phyloP scores from a whole-genome alignment of 805 yeast species.

The Ogataea paradorogensis region DNA sequence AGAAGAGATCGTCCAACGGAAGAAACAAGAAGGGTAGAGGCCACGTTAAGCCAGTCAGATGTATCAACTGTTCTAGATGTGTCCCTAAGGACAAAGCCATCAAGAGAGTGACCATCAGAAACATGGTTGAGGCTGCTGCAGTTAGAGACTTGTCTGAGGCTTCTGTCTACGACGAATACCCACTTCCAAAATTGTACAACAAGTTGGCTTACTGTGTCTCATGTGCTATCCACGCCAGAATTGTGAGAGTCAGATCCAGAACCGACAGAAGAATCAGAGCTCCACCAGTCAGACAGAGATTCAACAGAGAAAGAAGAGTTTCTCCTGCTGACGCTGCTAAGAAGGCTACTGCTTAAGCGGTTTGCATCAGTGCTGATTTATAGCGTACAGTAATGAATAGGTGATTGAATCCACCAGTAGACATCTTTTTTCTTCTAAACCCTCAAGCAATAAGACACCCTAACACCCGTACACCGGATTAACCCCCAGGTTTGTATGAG shows the following conservation, averaged over 20 bases:
- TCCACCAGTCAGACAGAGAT: conserved; percentile 99
- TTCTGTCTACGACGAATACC: conserved; percentile 98
- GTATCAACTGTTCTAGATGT: conserved; percentile 99
- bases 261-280: conserved; percentile 97
- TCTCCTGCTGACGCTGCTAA: conserved; percentile 97
- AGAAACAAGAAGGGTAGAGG: conserved; percentile 99
- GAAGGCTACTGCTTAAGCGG: conserved; percentile 54
- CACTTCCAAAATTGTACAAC: conserved; percentile 99
- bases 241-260: conserved; percentile 99
- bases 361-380: conserved; percentile 5
- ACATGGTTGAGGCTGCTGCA: conserved; percentile 99
- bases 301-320: conserved; percentile 93
- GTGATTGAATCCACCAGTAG: conserved; percentile 3
- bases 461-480: conserved; percentile 9
- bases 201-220: conserved; percentile 99
- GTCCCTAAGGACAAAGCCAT: conserved; percentile 99
- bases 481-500: conserved; percentile 5
- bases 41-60: conserved; percentile 99
- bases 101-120: conserved; percentile 99
- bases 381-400: conserved; percentile 13
- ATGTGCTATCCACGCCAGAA: conserved; percentile 99
- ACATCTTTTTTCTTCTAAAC: too few species aligned
- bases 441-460: too few species aligned
- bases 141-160: conserved; percentile 99
- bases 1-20: conserved; percentile 99